Evolutionary conservation across 164 flowering plant species (phyloP).

Genomic region (Magnolia sinica): DNA sequence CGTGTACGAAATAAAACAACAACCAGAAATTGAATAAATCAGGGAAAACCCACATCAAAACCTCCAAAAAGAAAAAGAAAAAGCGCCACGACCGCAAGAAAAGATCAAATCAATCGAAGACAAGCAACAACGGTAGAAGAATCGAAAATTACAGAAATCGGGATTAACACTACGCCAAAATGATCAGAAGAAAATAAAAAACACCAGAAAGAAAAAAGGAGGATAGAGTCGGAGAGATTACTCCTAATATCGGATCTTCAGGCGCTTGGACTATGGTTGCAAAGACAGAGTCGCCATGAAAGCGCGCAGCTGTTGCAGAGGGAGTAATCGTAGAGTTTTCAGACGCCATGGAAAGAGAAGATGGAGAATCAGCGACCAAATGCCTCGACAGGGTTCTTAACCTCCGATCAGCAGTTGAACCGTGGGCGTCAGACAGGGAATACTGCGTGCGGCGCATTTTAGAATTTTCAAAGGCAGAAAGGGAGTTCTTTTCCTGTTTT

Average conservation of each 20-base stretch:
- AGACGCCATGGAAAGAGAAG: constrained; percentile 20
- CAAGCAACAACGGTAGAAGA: neutral
- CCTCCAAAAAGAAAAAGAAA: neutral
- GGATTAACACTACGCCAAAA: too few relatives aligned
- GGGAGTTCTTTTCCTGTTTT: too few relatives aligned
- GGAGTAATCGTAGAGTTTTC: constrained; percentile 14
- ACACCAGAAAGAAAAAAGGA: neutral
- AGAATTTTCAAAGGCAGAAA: neutral
- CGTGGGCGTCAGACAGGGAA: constrained; percentile 10
- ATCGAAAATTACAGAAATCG: neutral
- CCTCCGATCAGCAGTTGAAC: constrained; percentile 32
- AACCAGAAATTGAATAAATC: neutral
- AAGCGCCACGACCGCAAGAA: neutral
- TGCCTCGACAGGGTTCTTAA: constrained; percentile 28
- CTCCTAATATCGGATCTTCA: constrained; percentile 98
- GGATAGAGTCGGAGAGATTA: constrained; percentile 17
- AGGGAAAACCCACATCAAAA: neutral
- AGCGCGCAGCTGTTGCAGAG: constrained; percentile 40
- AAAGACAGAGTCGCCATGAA: constrained; percentile 57
- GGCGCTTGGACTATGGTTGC: constrained; percentile 74
- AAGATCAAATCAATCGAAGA: neutral
- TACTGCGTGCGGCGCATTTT: constrained; percentile 30
- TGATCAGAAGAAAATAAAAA: neutral
- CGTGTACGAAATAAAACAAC: neutral
- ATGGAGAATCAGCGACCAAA: constrained; percentile 17